Conservation (phyloP, 2,329 filamentous ascomycete species). For the Leptographium flavum region DNA sequence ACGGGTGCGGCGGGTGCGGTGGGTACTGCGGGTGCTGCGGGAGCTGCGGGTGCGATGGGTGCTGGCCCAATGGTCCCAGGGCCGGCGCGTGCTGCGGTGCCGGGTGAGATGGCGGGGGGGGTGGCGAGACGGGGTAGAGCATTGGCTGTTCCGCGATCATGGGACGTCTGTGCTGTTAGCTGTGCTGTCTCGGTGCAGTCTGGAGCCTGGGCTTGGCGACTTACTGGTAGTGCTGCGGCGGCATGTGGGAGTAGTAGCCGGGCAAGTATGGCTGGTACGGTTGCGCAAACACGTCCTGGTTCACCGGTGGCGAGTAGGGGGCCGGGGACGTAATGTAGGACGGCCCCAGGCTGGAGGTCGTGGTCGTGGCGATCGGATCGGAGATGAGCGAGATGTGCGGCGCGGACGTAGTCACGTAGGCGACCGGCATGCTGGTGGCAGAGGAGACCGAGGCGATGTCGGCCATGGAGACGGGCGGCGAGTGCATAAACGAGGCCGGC, state of each 20-base stretch:
- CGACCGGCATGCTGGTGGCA: conserved; percentile 23
- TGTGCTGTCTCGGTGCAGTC: background rate
- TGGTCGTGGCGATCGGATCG: conserved; percentile 26
- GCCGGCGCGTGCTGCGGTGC: background rate
- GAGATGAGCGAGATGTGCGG: conserved; percentile 35
- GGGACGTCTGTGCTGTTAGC: background rate
- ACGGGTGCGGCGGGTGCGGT: conserved; percentile 1
- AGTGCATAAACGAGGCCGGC: conserved; percentile 5
- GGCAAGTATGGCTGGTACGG: conserved; percentile 19
- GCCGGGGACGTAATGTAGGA: conserved; percentile 4
- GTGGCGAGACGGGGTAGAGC: conserved; percentile 18
- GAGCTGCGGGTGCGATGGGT: background rate
- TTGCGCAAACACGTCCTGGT: conserved; percentile 16
- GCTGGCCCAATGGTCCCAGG: conserved; percentile 1
- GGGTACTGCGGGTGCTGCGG: background rate
- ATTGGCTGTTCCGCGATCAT: conserved; percentile 10
- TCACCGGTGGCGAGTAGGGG: conserved; percentile 9
- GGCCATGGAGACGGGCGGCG: conserved; percentile 21
- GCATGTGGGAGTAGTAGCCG: conserved; percentile 17
- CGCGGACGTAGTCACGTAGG: conserved; percentile 36
- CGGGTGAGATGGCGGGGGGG: conserved; percentile 12
- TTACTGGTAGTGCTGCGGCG: conserved; percentile 19
- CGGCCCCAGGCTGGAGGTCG: conserved; percentile 29
- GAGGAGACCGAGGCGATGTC: conserved; percentile 24
- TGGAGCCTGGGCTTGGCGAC: conserved; percentile 2